phyloP scores from a whole-genome alignment of 1,139 yeast species.

The Kodamaea arcana region DNA sequence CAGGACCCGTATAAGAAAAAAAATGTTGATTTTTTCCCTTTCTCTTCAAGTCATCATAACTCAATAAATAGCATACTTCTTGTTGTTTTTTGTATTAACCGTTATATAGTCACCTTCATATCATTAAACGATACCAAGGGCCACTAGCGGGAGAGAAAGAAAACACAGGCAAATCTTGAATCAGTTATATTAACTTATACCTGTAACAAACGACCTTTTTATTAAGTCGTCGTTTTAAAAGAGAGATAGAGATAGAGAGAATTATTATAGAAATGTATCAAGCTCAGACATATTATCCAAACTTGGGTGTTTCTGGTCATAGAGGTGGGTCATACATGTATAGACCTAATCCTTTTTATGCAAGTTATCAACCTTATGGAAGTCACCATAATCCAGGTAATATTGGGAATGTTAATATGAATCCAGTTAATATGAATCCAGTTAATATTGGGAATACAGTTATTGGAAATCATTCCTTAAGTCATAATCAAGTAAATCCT shows the following conservation, averaged over 20 bases:
- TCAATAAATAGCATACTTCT: conserved; percentile 6
- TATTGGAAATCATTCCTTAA: conserved; percentile 4
- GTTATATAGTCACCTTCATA: too few species aligned
- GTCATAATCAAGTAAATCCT: conserved; percentile 6
- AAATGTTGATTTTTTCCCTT: conserved; percentile 5
- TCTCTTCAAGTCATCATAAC: conserved; percentile 9
- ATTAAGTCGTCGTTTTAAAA: conserved; percentile 34
- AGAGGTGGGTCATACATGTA: conserved; percentile 21
- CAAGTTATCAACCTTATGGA: neutral
- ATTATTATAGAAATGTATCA: conserved; percentile 16
- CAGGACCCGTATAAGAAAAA: conserved; percentile 2
- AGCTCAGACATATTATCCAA: conserved; percentile 19
- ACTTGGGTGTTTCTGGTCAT: conserved; percentile 39
- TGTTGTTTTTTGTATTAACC: conserved; percentile 6
- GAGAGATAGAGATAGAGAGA: neutral
- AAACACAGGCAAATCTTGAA: too few species aligned
- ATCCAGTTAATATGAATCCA: neutral
- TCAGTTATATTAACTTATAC: conserved; percentile 12
- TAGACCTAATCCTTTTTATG: conserved; percentile 9
- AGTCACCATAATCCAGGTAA: conserved; percentile 11
- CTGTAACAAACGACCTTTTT: conserved; percentile 33
- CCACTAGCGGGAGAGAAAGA: too few species aligned
- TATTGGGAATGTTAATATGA: conserved; percentile 3
- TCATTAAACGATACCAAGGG: too few species aligned
- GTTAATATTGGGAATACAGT: neutral